Evolutionary conservation across 805 yeast species (phyloP).

Genomic region (Candida hispaniensis): DNA sequence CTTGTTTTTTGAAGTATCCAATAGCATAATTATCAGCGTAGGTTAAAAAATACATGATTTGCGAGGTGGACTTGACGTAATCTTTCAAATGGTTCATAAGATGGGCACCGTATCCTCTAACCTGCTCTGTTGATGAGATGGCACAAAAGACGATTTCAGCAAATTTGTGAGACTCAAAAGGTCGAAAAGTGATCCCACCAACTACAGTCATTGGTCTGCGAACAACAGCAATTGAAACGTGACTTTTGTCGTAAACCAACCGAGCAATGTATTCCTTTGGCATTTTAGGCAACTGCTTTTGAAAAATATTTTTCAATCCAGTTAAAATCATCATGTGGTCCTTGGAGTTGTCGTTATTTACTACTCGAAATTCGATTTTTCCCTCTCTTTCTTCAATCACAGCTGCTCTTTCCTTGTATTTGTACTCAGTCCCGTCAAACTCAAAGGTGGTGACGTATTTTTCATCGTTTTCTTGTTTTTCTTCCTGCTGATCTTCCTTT

Average conservation of each 20-base stretch:
- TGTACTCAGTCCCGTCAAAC: slow-evolving; percentile 69
- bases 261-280: slow-evolving; percentile 94
- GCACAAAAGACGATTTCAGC: slow-evolving; percentile 99
- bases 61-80: slow-evolving; percentile 80
- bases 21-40: slow-evolving; percentile 99
- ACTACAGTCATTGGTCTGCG: slow-evolving; percentile 89
- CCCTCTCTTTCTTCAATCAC: slow-evolving; percentile 91
- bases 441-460: slow-evolving; percentile 39
- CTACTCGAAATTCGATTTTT: slow-evolving; percentile 89
- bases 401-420: slow-evolving; percentile 86
- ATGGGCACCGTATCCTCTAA: slow-evolving; percentile 97
- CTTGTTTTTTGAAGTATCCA: slow-evolving; percentile 97
- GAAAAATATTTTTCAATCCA: slow-evolving; percentile 91
- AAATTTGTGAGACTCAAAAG: slow-evolving; percentile 79
- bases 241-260: slow-evolving; percentile 87
- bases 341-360: slow-evolving; percentile 80
- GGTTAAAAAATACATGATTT: slow-evolving; percentile 75
- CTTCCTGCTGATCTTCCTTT: slow-evolving; percentile 24
- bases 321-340: slow-evolving; percentile 88
- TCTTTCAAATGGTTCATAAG: slow-evolving; percentile 96
- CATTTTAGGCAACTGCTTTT: slow-evolving; percentile 96
- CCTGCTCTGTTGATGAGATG: slow-evolving; percentile 93
- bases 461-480: slow-evolving; percentile 25
- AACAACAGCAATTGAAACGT: slow-evolving; percentile 91
- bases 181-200: slow-evolving; percentile 95